Conservation (phyloP, 352 stramenopile genomes). For the Pythium aquatile region DNA sequence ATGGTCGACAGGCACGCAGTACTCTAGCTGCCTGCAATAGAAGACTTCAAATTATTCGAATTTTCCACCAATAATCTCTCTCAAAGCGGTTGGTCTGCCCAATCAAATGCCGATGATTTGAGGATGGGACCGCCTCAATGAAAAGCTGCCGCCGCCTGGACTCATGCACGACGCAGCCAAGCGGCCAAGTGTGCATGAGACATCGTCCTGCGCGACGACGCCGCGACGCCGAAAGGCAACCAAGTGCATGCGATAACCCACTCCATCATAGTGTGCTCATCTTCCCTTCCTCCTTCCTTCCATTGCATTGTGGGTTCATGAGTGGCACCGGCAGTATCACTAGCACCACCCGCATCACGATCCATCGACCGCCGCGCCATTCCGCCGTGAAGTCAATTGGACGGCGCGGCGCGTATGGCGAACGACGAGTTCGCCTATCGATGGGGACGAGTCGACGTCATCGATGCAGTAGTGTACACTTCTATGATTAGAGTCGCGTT, state of each 20-base stretch:
- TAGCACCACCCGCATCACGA: background rate
- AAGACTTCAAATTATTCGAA: background rate
- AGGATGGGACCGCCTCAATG: constrained; percentile 7
- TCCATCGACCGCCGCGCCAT: background rate
- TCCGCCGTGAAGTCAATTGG: background rate
- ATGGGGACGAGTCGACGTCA: background rate
- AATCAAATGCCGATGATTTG: background rate
- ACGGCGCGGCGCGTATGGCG: background rate
- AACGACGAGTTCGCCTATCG: background rate
- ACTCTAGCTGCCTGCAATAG: background rate
- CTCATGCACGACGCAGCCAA: background rate
- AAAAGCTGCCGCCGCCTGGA: constrained; percentile 1
- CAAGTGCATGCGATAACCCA: background rate
- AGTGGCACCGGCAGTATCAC: background rate
- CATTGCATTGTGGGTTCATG: background rate
- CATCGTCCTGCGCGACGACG: constrained; percentile 5
- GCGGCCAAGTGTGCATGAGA: background rate
- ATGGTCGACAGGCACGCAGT: background rate
- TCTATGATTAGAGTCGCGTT: too few species aligned
- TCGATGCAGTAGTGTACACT: too few species aligned
- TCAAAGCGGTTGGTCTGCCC: background rate
- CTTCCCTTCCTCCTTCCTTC: background rate
- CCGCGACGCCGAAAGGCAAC: background rate
- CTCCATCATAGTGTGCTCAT: background rate
- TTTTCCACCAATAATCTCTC: background rate